phyloP scores from a whole-genome alignment of 83 land plant species.

The Picea abies region DNA sequence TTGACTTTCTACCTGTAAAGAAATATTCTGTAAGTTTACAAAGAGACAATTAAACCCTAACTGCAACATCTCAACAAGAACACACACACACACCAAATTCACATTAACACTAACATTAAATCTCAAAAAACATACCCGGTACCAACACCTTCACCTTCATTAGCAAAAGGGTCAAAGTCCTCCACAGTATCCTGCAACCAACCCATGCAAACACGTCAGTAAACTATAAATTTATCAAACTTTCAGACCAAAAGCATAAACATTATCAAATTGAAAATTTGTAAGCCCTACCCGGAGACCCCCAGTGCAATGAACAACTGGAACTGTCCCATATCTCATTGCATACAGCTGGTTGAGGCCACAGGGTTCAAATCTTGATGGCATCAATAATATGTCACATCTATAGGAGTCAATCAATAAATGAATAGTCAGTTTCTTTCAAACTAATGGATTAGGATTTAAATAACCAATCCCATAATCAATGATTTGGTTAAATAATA shows the following conservation, averaged over 20 bases:
- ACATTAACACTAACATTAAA: background rate
- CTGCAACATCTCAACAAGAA: background rate
- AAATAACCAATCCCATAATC: background rate
- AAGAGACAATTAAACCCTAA: background rate
- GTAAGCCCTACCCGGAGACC: constrained; percentile 75
- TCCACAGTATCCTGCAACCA: constrained; percentile 79
- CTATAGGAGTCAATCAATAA: constrained; percentile 27
- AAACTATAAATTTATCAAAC: background rate
- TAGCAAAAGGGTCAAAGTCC: constrained; percentile 77
- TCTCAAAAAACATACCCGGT: constrained; percentile 61
- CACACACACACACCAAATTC: background rate
- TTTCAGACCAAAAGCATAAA: background rate
- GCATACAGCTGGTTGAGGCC: constrained; percentile 96
- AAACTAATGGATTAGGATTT: background rate
- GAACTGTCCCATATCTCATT: constrained; percentile 95
- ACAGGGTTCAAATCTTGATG: constrained; percentile 98
- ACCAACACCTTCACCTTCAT: constrained; percentile 69
- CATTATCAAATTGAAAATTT: constrained; percentile 14
- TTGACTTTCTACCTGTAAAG: background rate
- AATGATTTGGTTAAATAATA: constrained; percentile 19
- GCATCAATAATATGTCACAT: constrained; percentile 96
- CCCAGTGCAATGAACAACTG: constrained; percentile 94
- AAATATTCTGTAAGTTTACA: background rate
- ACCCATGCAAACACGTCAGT: constrained; percentile 13
- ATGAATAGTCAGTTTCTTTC: background rate